A percentile compares a stretch with the other conserved stretches of the same genome.
These are phyloP conservation scores for Sphagnum tenellum DNA, from an alignment of 225 moss, liverwort and hornwort genomes.

Conservation along the genomic window DNA sequence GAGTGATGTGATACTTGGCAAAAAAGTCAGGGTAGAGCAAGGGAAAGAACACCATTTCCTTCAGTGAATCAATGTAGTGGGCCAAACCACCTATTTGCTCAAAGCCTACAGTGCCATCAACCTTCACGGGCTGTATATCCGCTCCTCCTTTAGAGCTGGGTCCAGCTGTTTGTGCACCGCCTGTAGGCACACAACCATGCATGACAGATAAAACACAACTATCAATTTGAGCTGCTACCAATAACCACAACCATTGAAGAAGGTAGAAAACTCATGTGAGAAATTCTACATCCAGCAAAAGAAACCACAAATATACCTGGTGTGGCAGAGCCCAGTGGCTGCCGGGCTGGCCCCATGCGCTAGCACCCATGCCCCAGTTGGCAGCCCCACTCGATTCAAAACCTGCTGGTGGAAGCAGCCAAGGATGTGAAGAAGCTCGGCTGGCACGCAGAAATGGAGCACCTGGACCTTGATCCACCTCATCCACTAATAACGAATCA, in stretches of 20 bases:
- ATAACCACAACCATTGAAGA: too few relatives aligned
- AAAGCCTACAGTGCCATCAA: constrained; percentile 69
- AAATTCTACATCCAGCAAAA: too few relatives aligned
- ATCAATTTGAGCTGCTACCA: too few relatives aligned
- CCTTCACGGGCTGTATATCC: constrained; percentile 77
- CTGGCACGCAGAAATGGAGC: constrained; percentile 62
- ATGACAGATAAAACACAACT: too few relatives aligned
- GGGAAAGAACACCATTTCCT: constrained; percentile 88
- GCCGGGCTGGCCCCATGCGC: constrained; percentile 57
- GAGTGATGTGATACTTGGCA: constrained; percentile 72
- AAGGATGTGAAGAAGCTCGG: constrained; percentile 46
- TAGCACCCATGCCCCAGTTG: constrained; percentile 48
- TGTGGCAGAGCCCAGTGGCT: constrained; percentile 45
- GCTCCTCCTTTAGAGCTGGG: constrained; percentile 87
- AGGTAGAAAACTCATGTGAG: too few relatives aligned
- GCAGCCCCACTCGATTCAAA: constrained; percentile 33
- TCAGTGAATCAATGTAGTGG: constrained; percentile 72
- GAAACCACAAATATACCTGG: constrained; percentile 13
- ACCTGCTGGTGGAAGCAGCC: constrained; percentile 47
- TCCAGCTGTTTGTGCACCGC: constrained; percentile 67
- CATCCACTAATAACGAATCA: constrained; percentile 74
- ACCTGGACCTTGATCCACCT: constrained; percentile 54
- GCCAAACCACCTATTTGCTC: constrained; percentile 81
- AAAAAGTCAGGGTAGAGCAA: constrained; percentile 74
- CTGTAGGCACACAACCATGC: constrained; percentile 3